Percentiles rank a stretch among this genome's conserved stretches.
phyloP scores from a whole-genome alignment of 2,329 filamentous ascomycete genomes.

The Apiospora pterosperma region DNA sequence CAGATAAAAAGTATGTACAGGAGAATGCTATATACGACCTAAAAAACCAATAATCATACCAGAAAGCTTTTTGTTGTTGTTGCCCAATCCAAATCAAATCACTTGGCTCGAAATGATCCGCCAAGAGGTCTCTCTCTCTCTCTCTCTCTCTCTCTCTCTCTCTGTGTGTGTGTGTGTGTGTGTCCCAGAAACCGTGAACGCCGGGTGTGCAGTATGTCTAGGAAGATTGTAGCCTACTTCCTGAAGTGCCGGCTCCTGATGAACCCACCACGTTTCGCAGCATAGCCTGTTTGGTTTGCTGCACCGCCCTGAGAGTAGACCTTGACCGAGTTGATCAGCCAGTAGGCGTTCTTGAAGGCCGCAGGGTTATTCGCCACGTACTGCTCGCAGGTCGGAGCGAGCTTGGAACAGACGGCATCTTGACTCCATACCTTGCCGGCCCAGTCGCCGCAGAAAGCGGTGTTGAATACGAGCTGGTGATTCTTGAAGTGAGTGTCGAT shows the following conservation, averaged over 20 bases:
- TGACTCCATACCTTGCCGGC: constrained; percentile 66
- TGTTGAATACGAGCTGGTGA: constrained; percentile 78
- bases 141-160: too few relatives aligned
- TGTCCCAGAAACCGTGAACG: background rate
- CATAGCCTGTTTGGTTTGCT: background rate
- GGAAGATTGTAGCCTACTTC: background rate
- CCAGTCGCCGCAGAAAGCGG: constrained; percentile 86
- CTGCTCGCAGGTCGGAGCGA: constrained; percentile 63
- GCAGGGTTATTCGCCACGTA: constrained; percentile 70
- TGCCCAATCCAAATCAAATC: background rate
- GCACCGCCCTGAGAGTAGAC: constrained; percentile 42
- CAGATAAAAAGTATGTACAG: background rate
- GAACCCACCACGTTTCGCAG: background rate
- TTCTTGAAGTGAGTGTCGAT: constrained; percentile 67
- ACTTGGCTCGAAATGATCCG: background rate
- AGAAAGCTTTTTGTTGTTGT: background rate
- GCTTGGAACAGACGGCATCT: constrained; percentile 54
- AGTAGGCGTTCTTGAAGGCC: constrained; percentile 72
- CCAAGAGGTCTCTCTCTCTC: too few relatives aligned
- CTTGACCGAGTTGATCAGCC: constrained; percentile 70
- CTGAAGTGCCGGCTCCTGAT: background rate
- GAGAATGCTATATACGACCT: background rate
- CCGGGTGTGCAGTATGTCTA: background rate
- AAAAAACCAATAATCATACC: background rate
- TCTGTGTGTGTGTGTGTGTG: too few relatives aligned